These are phyloP conservation scores for Penicillium angulare DNA, from an alignment of 495 filamentous ascomycete genomes.

Conservation along the genomic window DNA sequence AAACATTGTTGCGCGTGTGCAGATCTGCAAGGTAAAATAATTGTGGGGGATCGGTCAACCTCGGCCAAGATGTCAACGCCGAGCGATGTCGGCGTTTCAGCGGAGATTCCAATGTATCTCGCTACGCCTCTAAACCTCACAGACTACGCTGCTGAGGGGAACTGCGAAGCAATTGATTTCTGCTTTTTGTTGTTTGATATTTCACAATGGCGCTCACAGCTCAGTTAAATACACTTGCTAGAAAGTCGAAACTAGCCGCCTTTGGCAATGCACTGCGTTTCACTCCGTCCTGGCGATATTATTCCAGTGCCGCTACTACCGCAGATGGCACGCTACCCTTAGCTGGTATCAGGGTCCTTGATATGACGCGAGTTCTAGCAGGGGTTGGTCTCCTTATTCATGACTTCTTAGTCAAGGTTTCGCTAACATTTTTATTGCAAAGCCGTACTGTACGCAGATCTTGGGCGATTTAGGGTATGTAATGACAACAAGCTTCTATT, in stretches of 20 bases:
- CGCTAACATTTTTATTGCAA: constrained; percentile 2
- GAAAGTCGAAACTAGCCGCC: constrained; percentile 22
- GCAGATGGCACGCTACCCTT: constrained; percentile 59
- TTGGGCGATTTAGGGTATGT: constrained; percentile 91
- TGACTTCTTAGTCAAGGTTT: constrained; percentile 10
- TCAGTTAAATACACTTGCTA: constrained; percentile 25
- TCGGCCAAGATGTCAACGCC: constrained; percentile 29
- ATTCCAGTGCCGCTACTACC: constrained; percentile 27
- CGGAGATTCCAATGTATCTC: constrained; percentile 28
- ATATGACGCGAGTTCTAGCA: constrained; percentile 95
- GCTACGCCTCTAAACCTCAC: constrained; percentile 12
- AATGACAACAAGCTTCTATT: not conserved
- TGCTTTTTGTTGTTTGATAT: not conserved
- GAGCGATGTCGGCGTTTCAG: constrained; percentile 35
- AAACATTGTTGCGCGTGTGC: constrained; percentile 66
- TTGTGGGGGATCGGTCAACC: constrained; percentile 20
- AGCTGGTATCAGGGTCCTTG: constrained; percentile 81
- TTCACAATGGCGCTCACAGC: constrained; percentile 25
- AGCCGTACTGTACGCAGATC: constrained; percentile 98
- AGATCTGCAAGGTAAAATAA: constrained; percentile 13
- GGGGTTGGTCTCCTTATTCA: constrained; percentile 64
- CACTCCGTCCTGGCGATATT: constrained; percentile 31
- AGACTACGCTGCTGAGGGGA: no score
- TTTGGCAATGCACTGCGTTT: constrained; percentile 19
- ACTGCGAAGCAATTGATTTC: constrained; percentile 3